Conservation (phyloP, 1,139 yeast species). For the Saccharomyces pastorianus region DNA sequence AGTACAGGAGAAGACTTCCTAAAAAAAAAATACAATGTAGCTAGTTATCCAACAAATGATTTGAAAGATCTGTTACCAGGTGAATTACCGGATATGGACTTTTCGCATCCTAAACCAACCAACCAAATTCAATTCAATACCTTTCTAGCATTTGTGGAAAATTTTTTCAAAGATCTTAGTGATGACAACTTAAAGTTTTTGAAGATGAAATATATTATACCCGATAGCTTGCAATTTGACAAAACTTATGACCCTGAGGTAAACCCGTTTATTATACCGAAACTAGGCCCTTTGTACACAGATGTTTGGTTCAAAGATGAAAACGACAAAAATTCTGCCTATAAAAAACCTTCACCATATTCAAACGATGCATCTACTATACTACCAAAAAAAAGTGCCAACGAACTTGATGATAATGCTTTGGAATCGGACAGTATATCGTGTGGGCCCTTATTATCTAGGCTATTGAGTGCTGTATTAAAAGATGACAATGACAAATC, state of each 20-base stretch:
- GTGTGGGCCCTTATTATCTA: conserved; percentile 86
- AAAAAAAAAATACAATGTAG: conserved; percentile 76
- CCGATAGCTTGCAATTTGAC: conserved; percentile 39
- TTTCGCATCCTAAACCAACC: conserved; percentile 75
- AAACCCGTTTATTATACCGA: conserved; percentile 71
- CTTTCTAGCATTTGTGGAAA: conserved; percentile 76
- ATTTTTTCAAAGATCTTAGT: conserved; percentile 64
- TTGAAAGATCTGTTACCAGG: conserved; percentile 77
- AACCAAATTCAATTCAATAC: conserved; percentile 92
- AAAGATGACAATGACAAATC: conserved; percentile 17
- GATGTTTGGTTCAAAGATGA: conserved; percentile 88
- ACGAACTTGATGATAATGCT: conserved; percentile 50
- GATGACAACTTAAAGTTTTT: conserved; percentile 79
- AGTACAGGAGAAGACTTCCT: conserved; percentile 62
- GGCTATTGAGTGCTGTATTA: conserved; percentile 74
- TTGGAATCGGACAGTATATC: conserved; percentile 69
- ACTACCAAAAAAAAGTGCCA: conserved; percentile 56
- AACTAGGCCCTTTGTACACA: conserved; percentile 71
- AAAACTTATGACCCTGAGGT: conserved; percentile 55
- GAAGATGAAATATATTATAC: conserved; percentile 50
- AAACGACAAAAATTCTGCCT: conserved; percentile 34
- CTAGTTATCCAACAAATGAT: conserved; percentile 77
- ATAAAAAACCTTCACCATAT: conserved; percentile 33
- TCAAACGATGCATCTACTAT: conserved; percentile 33
- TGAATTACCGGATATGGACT: conserved; percentile 76